These are phyloP conservation scores for Cicer yamashitae DNA, from an alignment of 306 rosid species.

Conservation along the genomic window DNA sequence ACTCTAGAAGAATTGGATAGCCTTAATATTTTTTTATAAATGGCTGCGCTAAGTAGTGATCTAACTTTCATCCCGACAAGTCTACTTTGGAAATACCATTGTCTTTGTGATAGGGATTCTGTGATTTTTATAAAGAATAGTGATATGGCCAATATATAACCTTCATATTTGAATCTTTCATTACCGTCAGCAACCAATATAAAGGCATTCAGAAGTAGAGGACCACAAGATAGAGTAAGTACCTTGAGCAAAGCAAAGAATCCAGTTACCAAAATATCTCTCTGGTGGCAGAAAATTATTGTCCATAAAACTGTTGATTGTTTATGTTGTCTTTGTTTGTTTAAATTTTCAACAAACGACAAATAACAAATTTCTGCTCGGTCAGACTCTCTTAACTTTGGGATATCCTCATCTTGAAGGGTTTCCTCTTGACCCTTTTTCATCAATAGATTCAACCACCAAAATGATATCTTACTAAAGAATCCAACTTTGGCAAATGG, in stretches of 20 bases:
- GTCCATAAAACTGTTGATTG: constrained; percentile 53
- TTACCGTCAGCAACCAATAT: constrained; percentile 73
- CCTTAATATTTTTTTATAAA: constrained; percentile 62
- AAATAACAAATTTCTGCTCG: constrained; percentile 46
- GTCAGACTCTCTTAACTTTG: constrained; percentile 55
- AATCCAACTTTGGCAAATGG: constrained; percentile 68
- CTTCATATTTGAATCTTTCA: constrained; percentile 66
- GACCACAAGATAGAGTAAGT: constrained; percentile 59
- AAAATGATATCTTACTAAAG: constrained; percentile 52
- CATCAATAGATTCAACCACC: constrained; percentile 85
- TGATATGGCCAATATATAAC: constrained; percentile 54
- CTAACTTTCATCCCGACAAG: constrained; percentile 59
- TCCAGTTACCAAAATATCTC: constrained; percentile 51
- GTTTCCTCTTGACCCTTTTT: constrained; percentile 65
- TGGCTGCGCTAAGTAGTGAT: constrained; percentile 66
- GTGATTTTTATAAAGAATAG: constrained; percentile 59
- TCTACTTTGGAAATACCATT: no score
- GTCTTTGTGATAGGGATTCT: no score
- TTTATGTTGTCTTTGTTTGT: constrained; percentile 42
- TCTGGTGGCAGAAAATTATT: constrained; percentile 61
- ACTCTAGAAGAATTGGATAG: constrained; percentile 64
- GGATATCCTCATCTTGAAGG: constrained; percentile 66
- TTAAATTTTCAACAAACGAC: constrained; percentile 44
- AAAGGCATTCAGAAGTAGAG: constrained; percentile 71
- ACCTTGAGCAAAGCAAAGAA: no score